Evolutionary conservation across 129 eudicot species (phyloP), one percentile per base, ranked within the genome.

Genomic region (Flaveria linearis): DNA sequence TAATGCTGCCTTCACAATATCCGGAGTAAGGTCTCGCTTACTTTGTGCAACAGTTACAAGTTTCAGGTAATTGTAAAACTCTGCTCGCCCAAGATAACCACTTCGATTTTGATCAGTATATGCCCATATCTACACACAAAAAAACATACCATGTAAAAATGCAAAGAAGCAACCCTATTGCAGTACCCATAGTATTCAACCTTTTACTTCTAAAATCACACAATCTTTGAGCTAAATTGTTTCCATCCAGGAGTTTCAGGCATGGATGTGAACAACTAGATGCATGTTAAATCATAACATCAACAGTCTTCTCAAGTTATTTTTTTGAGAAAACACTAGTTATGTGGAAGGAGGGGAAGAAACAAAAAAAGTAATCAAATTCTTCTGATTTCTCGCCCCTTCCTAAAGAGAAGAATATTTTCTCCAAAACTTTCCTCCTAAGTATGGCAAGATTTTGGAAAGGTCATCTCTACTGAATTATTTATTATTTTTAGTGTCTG

Each of bases 31-130:
- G 4, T 91, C 99, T 73, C 90, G 81, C 78, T 94, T 91, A 68
- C 91, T 90, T 81, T 94, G 96, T 61, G 99, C 99, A 78, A 94
- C 97, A 15, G 99, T 94, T 45, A 94, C 97, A 84, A 94, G 99
- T 78, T 94, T 94, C 26, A 94, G 99, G 73, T 86, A 87, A 65
- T 91, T 91, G 83, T 84, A 91, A 78, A 94, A 94, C 80, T 94
- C 99, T 18, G 85, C 76, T 76, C 94, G 92, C 14, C 99, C 97
- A 79, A 94, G 97, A 85, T 74, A 94, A 66, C 97, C 96, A 17
- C 80, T 76, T 82, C 87, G 75, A 74, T 87, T 89, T 81, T 87
- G 96, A 86, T 94, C 97, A 72, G 97, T 96, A 87, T 76, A 56
- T 12, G 78, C 83, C 99, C 99, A 94, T 82, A 94, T 86, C 99